Base-by-base conservation (phyloP, 768 basidiomycete genomes). In the Lactarius evosmus region DNA sequence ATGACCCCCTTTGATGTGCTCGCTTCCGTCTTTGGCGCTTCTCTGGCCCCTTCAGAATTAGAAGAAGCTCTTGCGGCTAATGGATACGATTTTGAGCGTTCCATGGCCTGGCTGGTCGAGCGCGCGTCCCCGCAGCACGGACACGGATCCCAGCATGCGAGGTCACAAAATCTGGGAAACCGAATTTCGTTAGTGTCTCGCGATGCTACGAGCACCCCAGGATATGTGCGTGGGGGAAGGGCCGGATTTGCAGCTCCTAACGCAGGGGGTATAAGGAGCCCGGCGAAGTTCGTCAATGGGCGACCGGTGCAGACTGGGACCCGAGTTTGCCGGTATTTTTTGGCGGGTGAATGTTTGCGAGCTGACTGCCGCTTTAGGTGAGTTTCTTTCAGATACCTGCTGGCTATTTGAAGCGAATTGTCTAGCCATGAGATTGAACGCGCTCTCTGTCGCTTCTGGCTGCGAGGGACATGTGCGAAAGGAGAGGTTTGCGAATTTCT, bases 1-100 rank as follows among this genome's bases (percentile, higher is more conserved):
- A 96, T 99, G 93, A 96, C 96, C 1, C 97, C 97, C 1, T 89
- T 99, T 70, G 97, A 99, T 70, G 94, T 98, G 49, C 87, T 99
- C 22, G 86, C 84, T 72, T 94, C 92, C 49, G 92, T 99, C 41
- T 99, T 99, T 72, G 93, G 91, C 17, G 88, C 93, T 2, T 86
- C 93, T 2, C 81, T 99, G 11, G 88, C 95, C 0, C 88, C 93
- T 3, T 88, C 88, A 3, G 94, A 98, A 72, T 80, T 99, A 7
- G 96, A 98, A 75, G 95, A 98, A 60, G 96, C 96, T 0, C 82
- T 99, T 2, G 84, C 86, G 7, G 81, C 84, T 53, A 91, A 93
- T 68, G 93, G 86, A 2, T 99, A 92, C 72, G 96, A 99, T 69
- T 98, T 99, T 73, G 97, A 99, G 71, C 83, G 83, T 44, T 89